These are phyloP conservation scores for Lentinula detonsa DNA, from an alignment of 768 basidiomycete species.

Conservation along the genomic window DNA sequence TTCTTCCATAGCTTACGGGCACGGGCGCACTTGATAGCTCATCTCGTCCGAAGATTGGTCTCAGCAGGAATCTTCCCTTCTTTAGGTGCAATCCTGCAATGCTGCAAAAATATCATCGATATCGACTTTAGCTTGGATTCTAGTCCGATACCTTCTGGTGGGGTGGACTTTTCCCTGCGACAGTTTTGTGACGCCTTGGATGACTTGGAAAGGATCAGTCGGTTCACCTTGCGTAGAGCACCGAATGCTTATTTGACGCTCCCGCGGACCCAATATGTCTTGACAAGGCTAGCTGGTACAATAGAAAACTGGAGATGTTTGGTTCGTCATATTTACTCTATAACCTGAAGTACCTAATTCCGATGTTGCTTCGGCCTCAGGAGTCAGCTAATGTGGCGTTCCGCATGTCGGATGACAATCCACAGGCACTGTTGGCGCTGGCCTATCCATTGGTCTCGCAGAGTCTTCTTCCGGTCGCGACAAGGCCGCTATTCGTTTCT, in stretches of 20 bases:
- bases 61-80: constrained; percentile 34
- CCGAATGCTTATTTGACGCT: constrained; percentile 49
- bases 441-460: neutral
- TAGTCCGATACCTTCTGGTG: constrained; percentile 29
- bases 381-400: constrained; percentile 50
- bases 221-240: constrained; percentile 49
- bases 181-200: constrained; percentile 36
- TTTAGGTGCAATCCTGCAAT: constrained; percentile 30
- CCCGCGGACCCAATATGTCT: constrained; percentile 35
- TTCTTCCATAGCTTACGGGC: constrained; percentile 30
- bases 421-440: neutral
- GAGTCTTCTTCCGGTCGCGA: neutral
- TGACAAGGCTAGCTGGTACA: constrained; percentile 39
- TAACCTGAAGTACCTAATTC: neutral
- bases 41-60: constrained; percentile 33
- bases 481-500: neutral
- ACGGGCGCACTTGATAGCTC: constrained; percentile 28
- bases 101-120: constrained; percentile 16
- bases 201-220: constrained; percentile 28
- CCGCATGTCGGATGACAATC: constrained; percentile 43
- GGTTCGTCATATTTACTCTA: constrained; percentile 27
- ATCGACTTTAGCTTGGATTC: constrained; percentile 10
- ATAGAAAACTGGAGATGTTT: constrained; percentile 37
- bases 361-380: constrained; percentile 23
- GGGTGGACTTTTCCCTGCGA: constrained; percentile 19